Evolutionary conservation across 1,284 basidiomycete species (phyloP).

Genomic region (Rhodofomes roseus): DNA sequence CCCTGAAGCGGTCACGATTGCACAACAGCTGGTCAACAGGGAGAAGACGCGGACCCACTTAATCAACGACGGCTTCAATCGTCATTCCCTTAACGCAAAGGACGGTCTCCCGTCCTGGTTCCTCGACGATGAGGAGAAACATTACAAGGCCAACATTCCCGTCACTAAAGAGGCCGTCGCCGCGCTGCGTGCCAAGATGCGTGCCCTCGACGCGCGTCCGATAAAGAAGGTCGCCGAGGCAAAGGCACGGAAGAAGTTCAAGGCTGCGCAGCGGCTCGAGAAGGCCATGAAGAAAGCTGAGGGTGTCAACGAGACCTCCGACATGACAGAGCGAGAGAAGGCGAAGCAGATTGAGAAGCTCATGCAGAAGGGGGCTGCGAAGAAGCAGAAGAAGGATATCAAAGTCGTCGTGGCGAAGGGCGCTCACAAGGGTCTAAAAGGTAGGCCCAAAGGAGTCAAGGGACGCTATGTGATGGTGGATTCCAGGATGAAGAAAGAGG

Average conservation of each 20-base stretch:
- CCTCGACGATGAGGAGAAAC: conserved; percentile 92
- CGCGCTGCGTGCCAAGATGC: conserved; percentile 85
- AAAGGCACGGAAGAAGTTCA: conserved; percentile 95
- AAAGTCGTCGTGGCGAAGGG: conserved; percentile 95
- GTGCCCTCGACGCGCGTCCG: conserved; percentile 92
- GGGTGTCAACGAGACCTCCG: conserved; percentile 85
- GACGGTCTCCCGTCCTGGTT: conserved; percentile 95
- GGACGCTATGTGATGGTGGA: conserved; percentile 94
- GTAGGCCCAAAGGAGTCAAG: conserved; percentile 94
- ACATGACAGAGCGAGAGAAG: conserved; percentile 94
- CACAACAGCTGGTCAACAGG: conserved; percentile 91
- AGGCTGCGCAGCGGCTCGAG: conserved; percentile 81
- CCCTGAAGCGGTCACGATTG: conserved; percentile 89
- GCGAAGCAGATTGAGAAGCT: conserved; percentile 91
- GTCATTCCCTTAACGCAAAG: conserved; percentile 88
- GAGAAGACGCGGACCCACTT: conserved; percentile 86
- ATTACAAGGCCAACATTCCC: conserved; percentile 94
- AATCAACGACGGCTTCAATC: conserved; percentile 95
- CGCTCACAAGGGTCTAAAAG: conserved; percentile 85
- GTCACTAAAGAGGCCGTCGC: conserved; percentile 95
- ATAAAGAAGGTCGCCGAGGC: conserved; percentile 99
- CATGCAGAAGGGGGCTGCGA: conserved; percentile 75
- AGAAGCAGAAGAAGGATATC: conserved; percentile 75
- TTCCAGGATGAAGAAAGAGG: conserved; percentile 82
- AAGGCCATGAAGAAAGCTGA: conserved; percentile 97